Percentiles rank a stretch among this genome's conserved stretches.
Conservation (phyloP, 1,284 basidiomycete genomes). For the Hypsizygus ulmarius region DNA sequence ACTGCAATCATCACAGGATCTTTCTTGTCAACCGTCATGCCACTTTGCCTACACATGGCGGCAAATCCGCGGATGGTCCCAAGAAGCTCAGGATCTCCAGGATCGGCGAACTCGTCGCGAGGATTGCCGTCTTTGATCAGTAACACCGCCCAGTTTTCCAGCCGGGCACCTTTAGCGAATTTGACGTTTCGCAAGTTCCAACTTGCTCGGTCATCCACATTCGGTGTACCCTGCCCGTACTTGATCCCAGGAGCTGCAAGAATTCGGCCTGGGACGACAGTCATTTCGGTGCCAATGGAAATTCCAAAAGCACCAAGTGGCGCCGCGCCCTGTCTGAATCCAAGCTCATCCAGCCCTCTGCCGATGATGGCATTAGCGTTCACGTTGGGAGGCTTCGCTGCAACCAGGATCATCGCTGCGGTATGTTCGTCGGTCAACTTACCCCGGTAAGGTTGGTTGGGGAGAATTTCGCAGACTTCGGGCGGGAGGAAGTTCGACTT, state of each 20-base stretch:
- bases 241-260: conserved; percentile 56
- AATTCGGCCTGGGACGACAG: conserved; percentile 70
- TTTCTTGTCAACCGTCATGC: conserved; percentile 48
- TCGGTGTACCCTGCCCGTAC: conserved; percentile 47
- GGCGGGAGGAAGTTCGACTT: conserved; percentile 57
- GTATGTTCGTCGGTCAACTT: conserved; percentile 69
- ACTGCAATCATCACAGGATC: conserved; percentile 37
- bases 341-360: conserved; percentile 58
- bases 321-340: conserved; percentile 45
- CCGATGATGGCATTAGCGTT: conserved; percentile 60
- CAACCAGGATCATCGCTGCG: conserved; percentile 62
- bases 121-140: conserved; percentile 55
- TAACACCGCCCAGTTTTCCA: conserved; percentile 63
- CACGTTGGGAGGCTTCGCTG: conserved; percentile 64
- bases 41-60: conserved; percentile 55
- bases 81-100: conserved; percentile 48
- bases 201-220: conserved; percentile 57
- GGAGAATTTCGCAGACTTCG: conserved; percentile 69
- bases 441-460: conserved; percentile 68
- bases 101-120: conserved; percentile 44
- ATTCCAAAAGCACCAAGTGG: conserved; percentile 59
- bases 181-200: conserved; percentile 69
- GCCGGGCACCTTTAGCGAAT: conserved; percentile 52
- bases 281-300: conserved; percentile 60
- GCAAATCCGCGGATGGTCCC: conserved; percentile 47